Evolutionary conservation across 2,329 filamentous ascomycete genomes (phyloP).

Genomic region (Phialophora macrospora): DNA sequence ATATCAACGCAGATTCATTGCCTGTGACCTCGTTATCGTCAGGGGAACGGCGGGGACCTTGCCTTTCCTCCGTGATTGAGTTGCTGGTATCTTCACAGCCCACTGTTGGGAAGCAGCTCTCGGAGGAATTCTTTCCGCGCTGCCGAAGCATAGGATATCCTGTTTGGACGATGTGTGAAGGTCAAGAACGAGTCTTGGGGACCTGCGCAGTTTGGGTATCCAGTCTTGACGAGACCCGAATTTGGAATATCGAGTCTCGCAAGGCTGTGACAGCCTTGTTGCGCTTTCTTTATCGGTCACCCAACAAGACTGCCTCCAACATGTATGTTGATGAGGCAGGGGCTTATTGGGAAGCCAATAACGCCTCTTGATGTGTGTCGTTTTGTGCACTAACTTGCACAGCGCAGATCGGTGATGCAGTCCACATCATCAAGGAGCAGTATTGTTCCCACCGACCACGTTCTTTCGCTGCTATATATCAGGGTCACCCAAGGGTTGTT

Average conservation of each 20-base stretch:
- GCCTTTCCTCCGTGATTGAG: not conserved
- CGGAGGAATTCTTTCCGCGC: not conserved
- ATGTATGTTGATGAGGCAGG: not conserved
- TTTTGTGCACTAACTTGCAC: not conserved
- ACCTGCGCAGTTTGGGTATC: not conserved
- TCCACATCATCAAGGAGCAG: not conserved
- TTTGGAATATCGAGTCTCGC: not conserved
- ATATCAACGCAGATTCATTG: not conserved
- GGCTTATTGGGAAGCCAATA: not conserved
- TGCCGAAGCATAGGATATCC: not conserved
- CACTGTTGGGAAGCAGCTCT: not conserved
- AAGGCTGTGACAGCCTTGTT: not conserved
- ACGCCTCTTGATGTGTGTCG: not conserved
- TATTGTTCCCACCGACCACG: not conserved
- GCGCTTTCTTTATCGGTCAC: not conserved
- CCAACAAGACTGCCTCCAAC: not conserved
- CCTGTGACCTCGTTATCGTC: not conserved
- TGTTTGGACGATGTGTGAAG: not conserved
- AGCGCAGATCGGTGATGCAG: not conserved
- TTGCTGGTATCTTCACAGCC: not conserved
- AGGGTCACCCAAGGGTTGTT: not conserved
- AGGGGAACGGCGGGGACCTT: not conserved
- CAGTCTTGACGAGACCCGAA: not conserved
- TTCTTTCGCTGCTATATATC: not conserved
- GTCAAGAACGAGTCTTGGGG: not conserved